These are phyloP conservation scores for Arthrobotrys iridis DNA, from an alignment of 2,329 filamentous ascomycete genomes.

Conservation along the genomic window DNA sequence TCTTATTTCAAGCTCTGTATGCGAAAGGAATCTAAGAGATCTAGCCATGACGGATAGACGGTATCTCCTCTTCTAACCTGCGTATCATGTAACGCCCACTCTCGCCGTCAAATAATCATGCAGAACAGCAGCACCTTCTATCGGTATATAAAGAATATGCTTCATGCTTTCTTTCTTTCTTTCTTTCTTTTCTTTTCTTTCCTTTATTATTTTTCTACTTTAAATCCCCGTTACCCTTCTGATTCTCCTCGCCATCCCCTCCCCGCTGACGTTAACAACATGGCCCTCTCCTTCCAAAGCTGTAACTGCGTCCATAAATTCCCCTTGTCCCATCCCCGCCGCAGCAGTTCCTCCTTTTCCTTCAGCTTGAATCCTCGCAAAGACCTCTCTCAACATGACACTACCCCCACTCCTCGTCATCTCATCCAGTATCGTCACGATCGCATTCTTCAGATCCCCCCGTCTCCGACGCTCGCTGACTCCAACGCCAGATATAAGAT, in stretches of 20 bases:
- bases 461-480: conserved; percentile 85
- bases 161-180: not conserved
- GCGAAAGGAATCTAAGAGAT: too few relatives aligned
- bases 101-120: too few relatives aligned
- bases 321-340: conserved; percentile 75
- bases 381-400: conserved; percentile 81
- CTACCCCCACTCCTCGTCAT: conserved; percentile 74
- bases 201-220: not conserved
- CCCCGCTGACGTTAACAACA: conserved; percentile 78
- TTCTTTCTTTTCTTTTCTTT: not conserved
- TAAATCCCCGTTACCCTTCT: conserved; percentile 73
- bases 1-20: too few relatives aligned
- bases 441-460: conserved; percentile 82
- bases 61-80: too few relatives aligned
- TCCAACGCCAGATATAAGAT: conserved; percentile 84
- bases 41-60: too few relatives aligned
- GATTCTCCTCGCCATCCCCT: conserved; percentile 83
- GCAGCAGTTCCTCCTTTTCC: conserved; percentile 69
- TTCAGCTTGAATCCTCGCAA: conserved; percentile 71
- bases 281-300: conserved; percentile 82
- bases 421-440: conserved; percentile 81
- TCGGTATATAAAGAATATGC: too few relatives aligned
- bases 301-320: conserved; percentile 84
- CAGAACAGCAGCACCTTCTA: too few relatives aligned
- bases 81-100: too few relatives aligned